Conservation (phyloP, 805 yeast genomes). For the Candida tallmaniae region DNA sequence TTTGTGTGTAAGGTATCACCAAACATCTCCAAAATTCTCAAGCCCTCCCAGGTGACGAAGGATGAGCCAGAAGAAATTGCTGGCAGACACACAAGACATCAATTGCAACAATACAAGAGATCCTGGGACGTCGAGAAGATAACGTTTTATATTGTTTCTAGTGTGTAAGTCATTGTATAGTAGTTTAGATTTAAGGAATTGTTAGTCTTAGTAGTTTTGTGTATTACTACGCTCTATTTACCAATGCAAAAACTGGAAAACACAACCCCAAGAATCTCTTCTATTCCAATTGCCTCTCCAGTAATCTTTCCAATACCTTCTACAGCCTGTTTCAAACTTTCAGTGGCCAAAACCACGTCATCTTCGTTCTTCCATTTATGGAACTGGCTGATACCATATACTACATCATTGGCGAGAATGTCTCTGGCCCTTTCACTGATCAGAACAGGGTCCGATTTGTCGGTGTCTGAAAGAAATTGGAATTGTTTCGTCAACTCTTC, state of each 20-base stretch:
- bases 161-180: conserved; percentile 4
- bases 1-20: conserved; percentile 43
- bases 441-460: conserved; percentile 58
- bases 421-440: conserved; percentile 76
- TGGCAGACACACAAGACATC: conserved; percentile 44
- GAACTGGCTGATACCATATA: conserved; percentile 70
- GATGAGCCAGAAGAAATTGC: conserved; percentile 25
- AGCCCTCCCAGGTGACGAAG: conserved; percentile 16
- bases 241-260: conserved; percentile 94
- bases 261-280: conserved; percentile 86
- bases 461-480: conserved; percentile 44
- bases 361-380: conserved; percentile 42
- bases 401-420: conserved; percentile 67
- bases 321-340: conserved; percentile 65
- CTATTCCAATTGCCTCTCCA: conserved; percentile 83
- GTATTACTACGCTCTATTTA: conserved; percentile 40
- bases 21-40: conserved; percentile 30
- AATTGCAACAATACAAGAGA: conserved; percentile 40
- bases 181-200: neutral
- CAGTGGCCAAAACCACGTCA: conserved; percentile 79
- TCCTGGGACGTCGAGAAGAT: conserved; percentile 43
- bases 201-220: neutral
- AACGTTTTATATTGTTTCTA: conserved; percentile 29
- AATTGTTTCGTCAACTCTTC: conserved; percentile 41
- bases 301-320: conserved; percentile 91